phyloP scores from a whole-genome alignment of 2,329 filamentous ascomycete species.

The Claviceps fusiformis region DNA sequence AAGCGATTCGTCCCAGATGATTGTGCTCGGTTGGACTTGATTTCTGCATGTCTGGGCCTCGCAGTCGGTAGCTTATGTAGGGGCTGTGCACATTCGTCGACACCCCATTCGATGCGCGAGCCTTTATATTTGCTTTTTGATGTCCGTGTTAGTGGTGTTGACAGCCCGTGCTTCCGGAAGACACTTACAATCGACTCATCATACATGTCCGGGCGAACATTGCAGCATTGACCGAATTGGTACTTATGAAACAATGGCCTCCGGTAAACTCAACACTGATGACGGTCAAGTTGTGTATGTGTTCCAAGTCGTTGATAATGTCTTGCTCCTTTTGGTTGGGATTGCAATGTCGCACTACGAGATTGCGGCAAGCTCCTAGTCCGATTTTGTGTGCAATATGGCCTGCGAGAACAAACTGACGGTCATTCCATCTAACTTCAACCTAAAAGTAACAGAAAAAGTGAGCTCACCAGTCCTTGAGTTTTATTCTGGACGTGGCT shows the following conservation, averaged over 20 bases:
- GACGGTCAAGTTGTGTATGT: slow-evolving; percentile 68
- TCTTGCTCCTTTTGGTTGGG: slow-evolving; percentile 45
- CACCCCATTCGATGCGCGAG: no score
- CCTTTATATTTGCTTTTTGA: no score
- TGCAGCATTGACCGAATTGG: slow-evolving; percentile 37
- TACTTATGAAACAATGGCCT: slow-evolving; percentile 53
- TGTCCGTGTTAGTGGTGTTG: no score
- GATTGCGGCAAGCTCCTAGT: slow-evolving; percentile 57
- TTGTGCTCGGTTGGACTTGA: slow-evolving; percentile 9
- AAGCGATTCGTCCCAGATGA: slow-evolving; percentile 44
- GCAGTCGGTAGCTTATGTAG: no score
- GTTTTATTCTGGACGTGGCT: neutral
- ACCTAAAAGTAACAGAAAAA: slow-evolving; percentile 32
- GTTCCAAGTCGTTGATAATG: slow-evolving; percentile 62
- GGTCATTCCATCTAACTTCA: slow-evolving; percentile 54
- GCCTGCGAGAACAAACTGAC: slow-evolving; percentile 51
- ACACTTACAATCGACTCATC: no score
- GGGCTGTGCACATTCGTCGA: no score
- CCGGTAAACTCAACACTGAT: slow-evolving; percentile 47
- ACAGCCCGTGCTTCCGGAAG: no score
- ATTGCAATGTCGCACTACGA: slow-evolving; percentile 50
- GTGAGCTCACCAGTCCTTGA: neutral
- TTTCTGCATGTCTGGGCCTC: neutral
- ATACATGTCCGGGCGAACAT: no score
- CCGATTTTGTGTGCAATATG: slow-evolving; percentile 52